Base-by-base conservation (phyloP, 352 stramenopile genomes). In the Phytopythium litorale region DNA sequence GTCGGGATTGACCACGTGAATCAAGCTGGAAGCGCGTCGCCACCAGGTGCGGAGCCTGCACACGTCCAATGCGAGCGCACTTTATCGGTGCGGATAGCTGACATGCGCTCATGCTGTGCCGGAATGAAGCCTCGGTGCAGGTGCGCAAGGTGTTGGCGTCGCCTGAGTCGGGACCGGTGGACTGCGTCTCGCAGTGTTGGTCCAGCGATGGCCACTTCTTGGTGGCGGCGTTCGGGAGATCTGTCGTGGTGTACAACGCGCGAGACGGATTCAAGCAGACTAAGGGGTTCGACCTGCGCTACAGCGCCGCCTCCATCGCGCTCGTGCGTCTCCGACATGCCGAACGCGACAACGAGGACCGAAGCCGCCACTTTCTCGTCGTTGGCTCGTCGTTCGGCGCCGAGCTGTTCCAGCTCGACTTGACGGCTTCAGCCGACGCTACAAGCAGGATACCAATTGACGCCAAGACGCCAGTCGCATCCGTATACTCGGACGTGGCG, bases 181-280 rank as follows among this genome's bases (percentile, higher is more conserved):
- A 60, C 32, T 78, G 51, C 50, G 76, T 88, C 58, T 84, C 78
- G 56, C 79, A 91, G 48, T 79, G 76, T 58, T 91, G 79, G 79
- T 55, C 71, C 23, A 46, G 18, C 3, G 62, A 77, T 53, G 79
- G 71, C 11, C 42, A 56, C 7, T 35, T 74, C 5, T 52, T 89
- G 5, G 67, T 58, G 0, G 70, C 74, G 4, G 72, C 71, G 9
- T 70, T 78, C 28, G 73, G 80, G 42, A 49, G 58, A 7, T 55
- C n/a, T 0, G 62, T 84, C 45, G 56, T 60, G 3, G 53, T 88
- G 12, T 88, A 89, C 49, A 55, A 55, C 4, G 67, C 48, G 0
- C 38, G 0, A 0, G 23, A 63, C 0, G 57, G 60, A 0, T 76
- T 85, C 30, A 42, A 43, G n/a, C 21, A 66, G 12, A 23, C 60